A percentile compares a stretch with the other conserved stretches of the same genome.
phyloP scores from a whole-genome alignment of 192 early-diverging fungal species.

The Cetraspora pellucida region DNA sequence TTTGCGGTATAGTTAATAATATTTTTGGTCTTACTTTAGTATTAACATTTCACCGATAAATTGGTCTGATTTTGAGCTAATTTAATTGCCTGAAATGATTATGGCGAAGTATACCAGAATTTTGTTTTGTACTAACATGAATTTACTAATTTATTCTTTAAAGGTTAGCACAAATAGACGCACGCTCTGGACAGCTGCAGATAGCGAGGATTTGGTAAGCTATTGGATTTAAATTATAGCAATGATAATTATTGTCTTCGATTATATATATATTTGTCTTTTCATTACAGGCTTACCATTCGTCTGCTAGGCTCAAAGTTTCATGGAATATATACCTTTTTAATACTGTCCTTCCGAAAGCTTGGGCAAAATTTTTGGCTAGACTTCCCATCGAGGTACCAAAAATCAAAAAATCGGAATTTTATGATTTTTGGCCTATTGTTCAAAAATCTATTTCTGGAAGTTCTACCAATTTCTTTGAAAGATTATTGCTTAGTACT shows the following conservation, averaged over 20 bases:
- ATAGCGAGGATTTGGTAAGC: constrained; percentile 1
- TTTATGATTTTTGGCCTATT: constrained; percentile 1
- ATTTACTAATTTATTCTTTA: too few relatives aligned
- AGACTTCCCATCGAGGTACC: background rate
- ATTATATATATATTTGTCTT: too few relatives aligned
- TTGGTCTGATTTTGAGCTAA: too few relatives aligned
- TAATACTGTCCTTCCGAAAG: background rate
- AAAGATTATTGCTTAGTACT: background rate
- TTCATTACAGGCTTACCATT: background rate
- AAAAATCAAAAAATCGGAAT: background rate
- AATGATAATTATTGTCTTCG: background rate
- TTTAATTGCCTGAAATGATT: too few relatives aligned
- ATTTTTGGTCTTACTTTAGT: too few relatives aligned
- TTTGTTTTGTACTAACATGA: too few relatives aligned
- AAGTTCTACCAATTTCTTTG: background rate
- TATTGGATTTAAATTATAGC: background rate
- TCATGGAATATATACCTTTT: constrained; percentile 1
- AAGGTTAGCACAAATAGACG: constrained; percentile 12
- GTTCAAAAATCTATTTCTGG: background rate
- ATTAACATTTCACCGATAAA: too few relatives aligned
- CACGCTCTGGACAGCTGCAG: background rate
- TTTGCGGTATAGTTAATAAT: constrained; percentile 38
- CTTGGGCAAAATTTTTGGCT: background rate
- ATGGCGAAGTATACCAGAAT: too few relatives aligned
- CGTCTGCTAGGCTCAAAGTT: background rate